phyloP scores from a whole-genome alignment of 2,329 filamentous ascomycete species.

The Calonectria naviculata region DNA sequence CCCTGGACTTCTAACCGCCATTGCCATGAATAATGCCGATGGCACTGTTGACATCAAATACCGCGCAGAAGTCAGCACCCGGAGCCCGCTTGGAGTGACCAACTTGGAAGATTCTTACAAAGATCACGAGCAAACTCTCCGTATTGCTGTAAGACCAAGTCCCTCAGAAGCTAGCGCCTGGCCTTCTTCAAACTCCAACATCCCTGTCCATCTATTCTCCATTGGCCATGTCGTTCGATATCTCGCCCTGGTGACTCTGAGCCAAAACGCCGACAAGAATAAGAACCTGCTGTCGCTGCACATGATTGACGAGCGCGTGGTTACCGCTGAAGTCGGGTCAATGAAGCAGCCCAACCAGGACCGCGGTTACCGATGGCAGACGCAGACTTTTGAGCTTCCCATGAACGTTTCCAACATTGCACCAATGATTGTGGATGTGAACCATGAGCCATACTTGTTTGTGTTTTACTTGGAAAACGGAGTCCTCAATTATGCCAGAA shows the following conservation, averaged over 20 bases:
- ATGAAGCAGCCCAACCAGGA: background rate
- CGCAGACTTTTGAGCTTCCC: constrained; percentile 9
- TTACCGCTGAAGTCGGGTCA: background rate
- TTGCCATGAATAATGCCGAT: background rate
- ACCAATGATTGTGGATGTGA: background rate
- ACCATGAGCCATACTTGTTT: background rate
- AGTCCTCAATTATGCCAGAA: background rate
- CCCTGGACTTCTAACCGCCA: background rate
- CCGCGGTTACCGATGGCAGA: constrained; percentile 7
- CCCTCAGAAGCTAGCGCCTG: background rate
- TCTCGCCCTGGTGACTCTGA: background rate
- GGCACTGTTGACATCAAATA: constrained; percentile 3
- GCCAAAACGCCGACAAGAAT: background rate
- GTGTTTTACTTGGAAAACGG: constrained; percentile 8
- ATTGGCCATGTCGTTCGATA: background rate
- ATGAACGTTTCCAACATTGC: background rate
- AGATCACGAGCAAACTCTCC: background rate
- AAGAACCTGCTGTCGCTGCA: background rate
- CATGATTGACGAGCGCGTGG: background rate
- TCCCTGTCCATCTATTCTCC: background rate
- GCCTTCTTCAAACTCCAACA: background rate
- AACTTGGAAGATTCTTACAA: background rate
- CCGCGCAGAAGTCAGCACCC: background rate
- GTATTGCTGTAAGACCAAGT: background rate
- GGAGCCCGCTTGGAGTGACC: background rate